These are phyloP conservation scores for Pythium periplocum DNA, from an alignment of 352 stramenopile species.

Conservation along the genomic window DNA sequence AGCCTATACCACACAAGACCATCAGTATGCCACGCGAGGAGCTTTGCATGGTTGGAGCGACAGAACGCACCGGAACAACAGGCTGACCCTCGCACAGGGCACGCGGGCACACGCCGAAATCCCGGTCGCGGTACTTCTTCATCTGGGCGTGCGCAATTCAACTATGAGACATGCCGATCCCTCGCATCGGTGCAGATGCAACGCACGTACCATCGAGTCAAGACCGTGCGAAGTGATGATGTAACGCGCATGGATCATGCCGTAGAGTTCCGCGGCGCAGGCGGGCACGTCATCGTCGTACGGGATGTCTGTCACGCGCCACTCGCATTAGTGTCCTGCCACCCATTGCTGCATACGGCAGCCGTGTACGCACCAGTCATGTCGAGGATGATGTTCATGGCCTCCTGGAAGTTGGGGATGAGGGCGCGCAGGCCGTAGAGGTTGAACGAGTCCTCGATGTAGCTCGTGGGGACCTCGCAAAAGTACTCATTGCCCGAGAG, in stretches of 20 bases:
- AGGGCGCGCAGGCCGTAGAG: constrained; percentile 88
- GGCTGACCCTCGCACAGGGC: constrained; percentile 79
- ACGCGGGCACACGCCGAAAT: constrained; percentile 84
- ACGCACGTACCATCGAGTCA: constrained; percentile 69
- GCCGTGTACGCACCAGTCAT: constrained; percentile 48
- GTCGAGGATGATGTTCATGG: constrained; percentile 91
- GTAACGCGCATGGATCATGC: constrained; percentile 86
- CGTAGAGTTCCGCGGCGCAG: constrained; percentile 87
- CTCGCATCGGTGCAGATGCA: neutral
- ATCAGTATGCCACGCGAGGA: too few relatives aligned
- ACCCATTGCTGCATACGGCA: neutral
- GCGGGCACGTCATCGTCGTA: constrained; percentile 86
- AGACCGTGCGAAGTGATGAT: constrained; percentile 87
- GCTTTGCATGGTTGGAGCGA: neutral
- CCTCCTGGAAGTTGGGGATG: constrained; percentile 88
- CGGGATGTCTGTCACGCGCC: constrained; percentile 59
- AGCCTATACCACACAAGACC: constrained; percentile 25
- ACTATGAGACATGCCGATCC: too few relatives aligned
- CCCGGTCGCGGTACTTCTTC: constrained; percentile 87
- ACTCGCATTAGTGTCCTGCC: neutral
- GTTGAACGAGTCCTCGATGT: constrained; percentile 94
- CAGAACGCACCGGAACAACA: constrained; percentile 65
- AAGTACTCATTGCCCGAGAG: constrained; percentile 91
- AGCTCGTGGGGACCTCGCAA: constrained; percentile 88
- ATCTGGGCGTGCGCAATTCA: constrained; percentile 25